These are phyloP conservation scores for Talaromyces sp. DNA, from an alignment of 2,329 filamentous ascomycete species.

Conservation along the genomic window DNA sequence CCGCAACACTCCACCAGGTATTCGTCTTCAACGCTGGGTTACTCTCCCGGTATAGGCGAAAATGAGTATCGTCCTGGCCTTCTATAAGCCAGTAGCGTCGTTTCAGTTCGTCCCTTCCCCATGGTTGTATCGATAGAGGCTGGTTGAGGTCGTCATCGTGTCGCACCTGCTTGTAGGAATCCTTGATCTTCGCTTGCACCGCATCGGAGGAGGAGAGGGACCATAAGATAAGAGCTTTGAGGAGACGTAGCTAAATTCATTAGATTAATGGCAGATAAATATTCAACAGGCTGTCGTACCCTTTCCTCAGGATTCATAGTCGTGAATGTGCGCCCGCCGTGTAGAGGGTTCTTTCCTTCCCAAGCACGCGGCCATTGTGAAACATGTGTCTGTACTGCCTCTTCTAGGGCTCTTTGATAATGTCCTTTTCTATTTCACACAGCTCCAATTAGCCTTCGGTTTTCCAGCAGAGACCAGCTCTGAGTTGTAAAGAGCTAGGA, in stretches of 20 bases:
- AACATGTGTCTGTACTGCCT: slow-evolving; percentile 81
- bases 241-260: slow-evolving; percentile 67
- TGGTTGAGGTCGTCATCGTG: slow-evolving; percentile 79
- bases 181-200: slow-evolving; percentile 76
- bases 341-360: slow-evolving; percentile 78
- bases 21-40: slow-evolving; percentile 73
- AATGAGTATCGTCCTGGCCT: slow-evolving; percentile 88
- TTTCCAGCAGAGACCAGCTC: background rate
- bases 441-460: slow-evolving; percentile 32
- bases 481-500: background rate
- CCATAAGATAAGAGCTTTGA: slow-evolving; percentile 85
- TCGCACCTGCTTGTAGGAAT: slow-evolving; percentile 83
- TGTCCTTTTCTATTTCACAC: slow-evolving; percentile 70
- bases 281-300: slow-evolving; percentile 52
- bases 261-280: slow-evolving; percentile 11
- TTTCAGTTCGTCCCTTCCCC: slow-evolving; percentile 87
- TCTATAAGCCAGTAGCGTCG: slow-evolving; percentile 92
- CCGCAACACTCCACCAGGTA: slow-evolving; percentile 92
- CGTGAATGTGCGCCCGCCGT: slow-evolving; percentile 75
- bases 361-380: slow-evolving; percentile 85
- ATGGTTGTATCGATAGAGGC: slow-evolving; percentile 82
- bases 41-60: slow-evolving; percentile 90
- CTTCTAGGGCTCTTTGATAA: slow-evolving; percentile 88
- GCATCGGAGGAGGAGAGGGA: slow-evolving; percentile 82
- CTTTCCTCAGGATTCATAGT: slow-evolving; percentile 78